Evolutionary conservation across 1,284 basidiomycete genomes (phyloP), one percentile per base, ranked within the genome.

Genomic region (Meripilus lineatus): DNA sequence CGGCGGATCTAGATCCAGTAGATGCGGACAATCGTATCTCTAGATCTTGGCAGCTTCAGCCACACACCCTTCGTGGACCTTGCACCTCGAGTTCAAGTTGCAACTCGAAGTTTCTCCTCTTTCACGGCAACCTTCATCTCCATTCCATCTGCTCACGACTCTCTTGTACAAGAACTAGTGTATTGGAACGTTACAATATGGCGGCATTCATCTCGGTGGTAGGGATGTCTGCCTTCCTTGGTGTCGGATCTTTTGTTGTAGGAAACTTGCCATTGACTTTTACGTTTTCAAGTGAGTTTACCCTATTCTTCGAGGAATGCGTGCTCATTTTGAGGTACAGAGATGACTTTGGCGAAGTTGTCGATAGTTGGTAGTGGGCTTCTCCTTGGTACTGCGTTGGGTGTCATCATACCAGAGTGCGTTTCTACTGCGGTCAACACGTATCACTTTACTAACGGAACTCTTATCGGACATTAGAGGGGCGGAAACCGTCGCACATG

Each of bases 321-420:
- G 36, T 7, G 36, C 38, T 5, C 13, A 36, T 26, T 2, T 10
- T 17, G 18, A 42, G 13, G n/a, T 28, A 57, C 62, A 89, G 75
- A 73, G 67, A 63, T 60, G 48, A 63, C 75, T 44, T 63, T 89
- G 44, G 77, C 81, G 32, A 69, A 74, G 23, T 66, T 92, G 26
- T 81, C 82, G 7, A 77, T 78, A 28, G 62, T 91, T 20, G 85
- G 89, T 18, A 86, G 85, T 23, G 93, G 93, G n/a, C 66, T 96
- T 15, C 73, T 96, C 20, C 74, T 95, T 20, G 93, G 93, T 13
- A 87, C 92, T 5, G 91, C 91, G 0, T 66, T 96, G 52, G 89
- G 90, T 8, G 81, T 96, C 23, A 90, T 96, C 57, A 86, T 96
- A 45, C 93, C 93, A 17, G 93, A 96, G 89, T 90, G 62, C 58